Evolutionary conservation across 768 basidiomycete genomes (phyloP).

Genomic region (Cantharellus anzutake): DNA sequence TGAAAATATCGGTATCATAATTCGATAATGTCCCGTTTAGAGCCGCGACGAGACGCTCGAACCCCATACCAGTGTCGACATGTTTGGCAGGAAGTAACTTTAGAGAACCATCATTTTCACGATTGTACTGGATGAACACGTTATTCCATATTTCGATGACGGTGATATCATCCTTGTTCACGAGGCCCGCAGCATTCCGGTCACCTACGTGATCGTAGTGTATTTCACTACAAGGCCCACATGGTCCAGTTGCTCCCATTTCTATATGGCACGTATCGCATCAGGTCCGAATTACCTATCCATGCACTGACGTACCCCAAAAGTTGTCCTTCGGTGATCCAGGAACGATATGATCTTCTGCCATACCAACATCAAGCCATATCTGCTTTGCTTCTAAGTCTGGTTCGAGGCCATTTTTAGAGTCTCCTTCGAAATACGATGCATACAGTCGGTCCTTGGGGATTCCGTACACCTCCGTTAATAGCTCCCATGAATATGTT

Average conservation of each 20-base stretch:
- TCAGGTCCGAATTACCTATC: background rate
- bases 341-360: constrained; percentile 79
- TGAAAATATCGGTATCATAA: constrained; percentile 95
- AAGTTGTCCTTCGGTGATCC: constrained; percentile 97
- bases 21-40: constrained; percentile 85
- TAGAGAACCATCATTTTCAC: constrained; percentile 73
- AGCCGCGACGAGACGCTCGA: constrained; percentile 89
- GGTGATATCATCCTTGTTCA: constrained; percentile 91
- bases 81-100: constrained; percentile 75
- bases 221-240: constrained; percentile 91
- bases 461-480: constrained; percentile 76
- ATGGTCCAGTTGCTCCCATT: constrained; percentile 97
- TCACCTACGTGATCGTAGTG: constrained; percentile 97
- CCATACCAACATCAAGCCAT: constrained; percentile 79
- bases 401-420: constrained; percentile 63
- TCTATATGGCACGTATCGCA: constrained; percentile 28
- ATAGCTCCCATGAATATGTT: constrained; percentile 79
- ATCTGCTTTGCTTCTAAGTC: constrained; percentile 75
- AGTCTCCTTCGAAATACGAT: constrained; percentile 93
- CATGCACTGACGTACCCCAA: constrained; percentile 46
- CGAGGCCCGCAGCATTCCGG: constrained; percentile 81
- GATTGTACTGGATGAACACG: constrained; percentile 98
- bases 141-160: constrained; percentile 99
- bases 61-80: constrained; percentile 98
- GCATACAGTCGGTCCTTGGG: constrained; percentile 87